Evolutionary conservation across 306 rosid species (phyloP).

Genomic region (Sesbania bispinosa): DNA sequence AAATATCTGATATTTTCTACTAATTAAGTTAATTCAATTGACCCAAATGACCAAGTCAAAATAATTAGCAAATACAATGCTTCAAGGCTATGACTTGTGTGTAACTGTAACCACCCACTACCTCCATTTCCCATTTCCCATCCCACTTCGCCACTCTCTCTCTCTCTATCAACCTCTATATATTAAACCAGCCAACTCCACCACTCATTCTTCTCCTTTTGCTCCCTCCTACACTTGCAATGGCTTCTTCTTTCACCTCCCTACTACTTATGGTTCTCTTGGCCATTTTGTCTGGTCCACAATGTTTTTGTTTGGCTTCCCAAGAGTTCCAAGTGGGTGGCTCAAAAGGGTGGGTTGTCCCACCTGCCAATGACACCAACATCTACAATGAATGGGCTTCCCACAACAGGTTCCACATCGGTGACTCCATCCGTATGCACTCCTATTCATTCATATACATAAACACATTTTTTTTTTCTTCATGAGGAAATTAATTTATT

Average conservation of each 20-base stretch:
- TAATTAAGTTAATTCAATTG: too few relatives aligned
- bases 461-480: background rate
- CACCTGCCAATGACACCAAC: constrained; percentile 58
- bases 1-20: background rate
- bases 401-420: constrained; percentile 60
- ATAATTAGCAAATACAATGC: background rate
- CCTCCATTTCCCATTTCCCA: constrained; percentile 12
- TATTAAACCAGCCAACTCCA: background rate
- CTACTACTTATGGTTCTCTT: constrained; percentile 27
- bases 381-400: constrained; percentile 85
- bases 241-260: constrained; percentile 22
- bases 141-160: constrained; percentile 27
- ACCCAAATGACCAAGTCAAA: constrained; percentile 5
- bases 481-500: background rate
- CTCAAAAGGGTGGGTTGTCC: constrained; percentile 67
- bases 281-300: constrained; percentile 10
- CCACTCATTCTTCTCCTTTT: background rate
- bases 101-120: constrained; percentile 29
- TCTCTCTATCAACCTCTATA: constrained; percentile 5
- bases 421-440: constrained; percentile 61
- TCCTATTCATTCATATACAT: background rate
- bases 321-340: constrained; percentile 79
- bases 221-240: background rate
- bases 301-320: constrained; percentile 29
- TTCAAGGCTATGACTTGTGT: background rate